Base-by-base conservation (phyloP, 345 rosid species). In the Syzygium oleosum region DNA sequence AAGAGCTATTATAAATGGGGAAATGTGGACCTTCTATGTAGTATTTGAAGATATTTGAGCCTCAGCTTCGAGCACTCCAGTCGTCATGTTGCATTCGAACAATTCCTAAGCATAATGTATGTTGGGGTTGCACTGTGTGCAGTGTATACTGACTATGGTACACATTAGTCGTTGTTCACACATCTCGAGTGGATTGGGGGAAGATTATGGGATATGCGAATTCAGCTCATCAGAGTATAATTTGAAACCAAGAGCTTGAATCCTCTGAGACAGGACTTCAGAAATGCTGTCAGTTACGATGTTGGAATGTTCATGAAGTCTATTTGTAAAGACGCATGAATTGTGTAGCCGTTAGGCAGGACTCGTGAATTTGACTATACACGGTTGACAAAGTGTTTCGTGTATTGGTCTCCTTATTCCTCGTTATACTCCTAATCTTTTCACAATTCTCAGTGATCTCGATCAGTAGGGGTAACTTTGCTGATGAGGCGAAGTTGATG, bases 61-160 rank as follows among this genome's bases (percentile, higher is more conserved):
- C 14, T 73, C 27, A 0, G 27, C 1, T 73, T 73, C 2, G 0
- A 21, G 49, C 83, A 73, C 49, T 38, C 2, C 0, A 1, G 2
- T 38, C 7, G 0, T 19, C 10, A 17, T 73, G 14, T 73, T 73
- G 1, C 49, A 38, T 73, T 73, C 2, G 2, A 73, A 73, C 27
- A 5, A 38, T 73, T 73, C 49, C 83, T 19, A 38, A 38, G 27
- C 27, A 21, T 38, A 5, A 38, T 73, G 4, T 21, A 38, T 73
- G 49, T 73, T 73, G 10, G 49, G 15, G 83, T 19, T 73, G 83
- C 3, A 49, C 27, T 38, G 49, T 19, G 49, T 34, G 49, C 27
- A 73, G 83, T 41, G 83, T 73, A 10, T 73, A 38, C 25, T 38
- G 2, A 73, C 25, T 73, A 19, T 73, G 27, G 46, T 73, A 73